phyloP scores from a whole-genome alignment of 805 yeast genomes.

The Cyberlindnera nakhonratchasimensis region DNA sequence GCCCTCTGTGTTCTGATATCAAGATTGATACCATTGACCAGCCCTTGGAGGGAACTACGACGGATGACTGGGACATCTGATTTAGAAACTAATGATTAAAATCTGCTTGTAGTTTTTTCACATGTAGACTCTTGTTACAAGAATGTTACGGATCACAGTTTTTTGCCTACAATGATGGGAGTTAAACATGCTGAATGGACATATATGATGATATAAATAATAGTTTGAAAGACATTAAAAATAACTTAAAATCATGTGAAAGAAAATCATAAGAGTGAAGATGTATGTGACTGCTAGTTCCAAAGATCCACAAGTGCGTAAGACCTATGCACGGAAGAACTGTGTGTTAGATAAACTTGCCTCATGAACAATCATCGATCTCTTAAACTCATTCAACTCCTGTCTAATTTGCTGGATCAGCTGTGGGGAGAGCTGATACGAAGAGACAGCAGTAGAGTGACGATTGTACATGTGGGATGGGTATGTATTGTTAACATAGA shows the following conservation, averaged over 20 bases:
- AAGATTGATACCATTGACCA: constrained; percentile 68
- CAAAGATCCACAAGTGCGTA: no score
- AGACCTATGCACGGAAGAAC: constrained; percentile 49
- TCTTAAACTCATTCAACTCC: constrained; percentile 64
- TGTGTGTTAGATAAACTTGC: constrained; percentile 60
- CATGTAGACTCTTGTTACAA: no score
- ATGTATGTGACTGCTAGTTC: no score
- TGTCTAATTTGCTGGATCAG: constrained; percentile 53
- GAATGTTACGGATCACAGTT: background rate
- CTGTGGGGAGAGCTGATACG: constrained; percentile 40
- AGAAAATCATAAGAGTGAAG: background rate
- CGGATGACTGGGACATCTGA: constrained; percentile 44
- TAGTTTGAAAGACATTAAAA: constrained; percentile 4
- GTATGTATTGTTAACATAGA: constrained; percentile 49
- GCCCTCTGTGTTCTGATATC: constrained; percentile 74
- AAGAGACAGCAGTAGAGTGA: constrained; percentile 43
- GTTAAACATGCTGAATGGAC: background rate
- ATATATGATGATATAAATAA: constrained; percentile 1
- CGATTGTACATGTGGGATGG: constrained; percentile 52
- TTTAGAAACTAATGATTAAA: no score
- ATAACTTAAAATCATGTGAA: background rate
- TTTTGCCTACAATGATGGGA: background rate
- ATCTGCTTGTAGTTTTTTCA: no score
- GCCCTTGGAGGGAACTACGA: constrained; percentile 45
- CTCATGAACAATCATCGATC: constrained; percentile 69